Evolutionary conservation across 2,329 filamentous ascomycete species (phyloP), one percentile per base, ranked within the genome.

Genomic region (Penicillium concentricum): DNA sequence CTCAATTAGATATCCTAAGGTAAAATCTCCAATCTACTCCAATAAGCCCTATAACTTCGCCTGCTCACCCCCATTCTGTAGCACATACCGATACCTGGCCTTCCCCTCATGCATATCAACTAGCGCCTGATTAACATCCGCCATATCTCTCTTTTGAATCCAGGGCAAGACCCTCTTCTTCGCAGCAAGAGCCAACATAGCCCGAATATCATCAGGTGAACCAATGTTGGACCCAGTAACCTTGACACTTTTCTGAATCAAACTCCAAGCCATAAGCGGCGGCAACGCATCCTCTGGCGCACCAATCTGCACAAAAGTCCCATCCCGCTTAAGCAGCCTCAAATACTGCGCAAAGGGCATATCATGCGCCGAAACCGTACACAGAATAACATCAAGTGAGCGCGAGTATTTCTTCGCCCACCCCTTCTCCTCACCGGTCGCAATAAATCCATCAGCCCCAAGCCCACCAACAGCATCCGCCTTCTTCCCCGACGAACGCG

Each of bases 281-380:
- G 84, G 84, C 32, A 78, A 58, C 16, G 72, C 71, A 55, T 82
- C 80, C 65, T 91, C 88, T 0, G 88, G 87, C 1, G 82, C 82
- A 28, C 87, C 87, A 47, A 91, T 80, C 72, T 89, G 85, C 55
- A 89, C 81, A 63, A 89, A 85, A 15, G 78, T 78, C 5, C 87
- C 87, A 47, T 84, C 80, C 16, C 79, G 73, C 57, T 81, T 78
- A 34, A 90, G 76, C 9, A 91, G 77, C 15, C 74, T 66, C 54
- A 91, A 76, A 71, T 90, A 90, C 45, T 82, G 74, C 49, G 74
- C 70, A 24, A 90, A 68, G 0, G 87, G 87, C 85, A 90, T 87
- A 54, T 84, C 79, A 2, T 81, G 78, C 1, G 76, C 78, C 4
- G 79, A 82, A n/a, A 86, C 82, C 1, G 84, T 86, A 59, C 74